Base-by-base conservation (phyloP, 2,329 filamentous ascomycete genomes). In the Lachnellula arida region DNA sequence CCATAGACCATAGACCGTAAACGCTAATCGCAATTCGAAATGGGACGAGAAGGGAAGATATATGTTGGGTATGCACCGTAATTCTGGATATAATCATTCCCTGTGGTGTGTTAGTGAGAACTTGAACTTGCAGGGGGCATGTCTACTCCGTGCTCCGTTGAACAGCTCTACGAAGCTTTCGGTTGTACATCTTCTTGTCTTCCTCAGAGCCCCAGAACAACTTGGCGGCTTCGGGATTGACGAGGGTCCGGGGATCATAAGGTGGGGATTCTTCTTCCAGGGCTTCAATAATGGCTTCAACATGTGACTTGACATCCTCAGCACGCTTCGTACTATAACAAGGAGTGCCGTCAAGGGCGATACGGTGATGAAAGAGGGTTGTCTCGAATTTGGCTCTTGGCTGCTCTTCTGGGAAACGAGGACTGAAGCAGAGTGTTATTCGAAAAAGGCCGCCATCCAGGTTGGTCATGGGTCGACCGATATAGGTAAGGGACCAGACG, bases 391-490 rank as follows among this genome's bases (percentile, higher is more conserved):
- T 85, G 54, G 92, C 87, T 35, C 93, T 85, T 23, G 93, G 94
- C 65, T 96, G 90, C 64, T 95, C 89, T 42, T 89, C 84, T 0
- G 94, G 94, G 67, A 97, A 97, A 5, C 84, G 82, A 5, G 90
- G 86, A 65, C 91, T 96, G 66, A 97, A 86, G 66, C 78, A 79
- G 54, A 97, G 78, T 65, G 80, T 87, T 70, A 97, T 87, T 58
- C 83, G 84, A 75, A 97, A 93, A 58, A 97, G 81, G 2, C 93
- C 91, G 15, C 92, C 93, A 65, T 97, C 93, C 2, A 97, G 81
- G 63, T 96, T 91, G 5, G 91, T 96, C 87, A 94, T 95, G 0
- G 91, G 90, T 53, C 87, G 83, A 25, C 94, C 94, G 69, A 97
- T 95, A 70, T 96, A 92, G 1, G 90, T 94, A 57, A 97, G 71